Conservation (phyloP, 208 protist species). For the Porcisia hertigi region DNA sequence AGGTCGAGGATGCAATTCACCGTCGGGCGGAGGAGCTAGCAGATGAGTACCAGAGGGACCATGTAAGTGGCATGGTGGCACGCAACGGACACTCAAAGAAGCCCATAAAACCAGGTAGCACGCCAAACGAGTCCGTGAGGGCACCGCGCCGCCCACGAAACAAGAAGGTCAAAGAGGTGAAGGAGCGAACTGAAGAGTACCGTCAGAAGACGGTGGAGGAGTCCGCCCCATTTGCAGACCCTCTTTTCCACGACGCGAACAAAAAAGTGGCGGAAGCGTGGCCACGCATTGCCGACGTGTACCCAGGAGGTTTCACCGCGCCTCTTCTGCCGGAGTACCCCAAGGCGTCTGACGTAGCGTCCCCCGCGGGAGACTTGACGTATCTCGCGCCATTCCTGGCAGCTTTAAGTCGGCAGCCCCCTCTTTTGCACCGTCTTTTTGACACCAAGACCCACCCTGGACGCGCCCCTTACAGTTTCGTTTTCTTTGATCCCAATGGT, state of each 20-base stretch:
- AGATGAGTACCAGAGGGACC: slow-evolving; percentile 19
- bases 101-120: slow-evolving; percentile 7
- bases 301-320: slow-evolving; percentile 8
- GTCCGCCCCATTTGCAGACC: slow-evolving; percentile 10
- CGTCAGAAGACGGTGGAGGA: slow-evolving; percentile 22
- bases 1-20: slow-evolving; percentile 23
- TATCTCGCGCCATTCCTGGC: slow-evolving; percentile 79
- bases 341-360: slow-evolving; percentile 31
- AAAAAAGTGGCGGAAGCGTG: slow-evolving; percentile 55
- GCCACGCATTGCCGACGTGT: slow-evolving; percentile 67
- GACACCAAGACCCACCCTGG: slow-evolving; percentile 44
- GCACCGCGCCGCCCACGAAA: slow-evolving; percentile 10
- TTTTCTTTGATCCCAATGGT: slow-evolving; percentile 81
- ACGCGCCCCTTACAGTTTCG: slow-evolving; percentile 54
- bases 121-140: neutral
- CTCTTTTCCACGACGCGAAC: slow-evolving; percentile 62
- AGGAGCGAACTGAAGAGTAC: slow-evolving; percentile 25
- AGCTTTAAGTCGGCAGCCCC: slow-evolving; percentile 55
- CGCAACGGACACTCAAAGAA: neutral
- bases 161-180: slow-evolving; percentile 17
- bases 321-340: slow-evolving; percentile 7
- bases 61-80: neutral
- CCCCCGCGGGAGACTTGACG: slow-evolving; percentile 35
- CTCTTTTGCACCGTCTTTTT: slow-evolving; percentile 62
- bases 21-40: slow-evolving; percentile 22